Percentiles rank a stretch among this genome's conserved stretches.
Conservation (phyloP, 768 basidiomycete genomes). For the Termitomyces sp. region DNA sequence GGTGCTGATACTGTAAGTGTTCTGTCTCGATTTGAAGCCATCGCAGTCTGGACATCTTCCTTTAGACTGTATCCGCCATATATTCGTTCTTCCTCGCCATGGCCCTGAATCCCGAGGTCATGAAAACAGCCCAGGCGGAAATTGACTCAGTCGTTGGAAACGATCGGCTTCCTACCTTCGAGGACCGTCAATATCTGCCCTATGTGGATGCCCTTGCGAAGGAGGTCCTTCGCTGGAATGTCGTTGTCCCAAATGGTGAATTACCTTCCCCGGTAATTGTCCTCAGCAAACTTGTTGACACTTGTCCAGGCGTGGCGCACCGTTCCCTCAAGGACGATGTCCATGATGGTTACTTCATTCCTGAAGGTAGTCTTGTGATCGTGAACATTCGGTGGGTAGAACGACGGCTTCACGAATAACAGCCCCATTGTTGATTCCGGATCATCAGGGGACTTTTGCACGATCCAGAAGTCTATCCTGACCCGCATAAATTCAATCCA, state of each 20-base stretch:
- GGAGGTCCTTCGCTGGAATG: slow-evolving; percentile 52
- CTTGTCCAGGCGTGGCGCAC: slow-evolving; percentile 45
- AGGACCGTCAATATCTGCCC: slow-evolving; percentile 52
- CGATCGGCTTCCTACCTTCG: slow-evolving; percentile 55
- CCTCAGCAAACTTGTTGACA: not conserved
- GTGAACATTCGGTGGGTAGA: slow-evolving; percentile 42
- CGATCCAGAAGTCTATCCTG: slow-evolving; percentile 46
- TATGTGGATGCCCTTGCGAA: slow-evolving; percentile 57
- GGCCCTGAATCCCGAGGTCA: slow-evolving; percentile 49
- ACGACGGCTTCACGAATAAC: not conserved
- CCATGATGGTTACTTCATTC: slow-evolving; percentile 57
- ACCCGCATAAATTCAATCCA: slow-evolving; percentile 54
- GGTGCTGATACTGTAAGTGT: slow-evolving; percentile 51
- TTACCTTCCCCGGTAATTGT: not conserved
- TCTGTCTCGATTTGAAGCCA: not conserved
- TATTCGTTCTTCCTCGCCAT: slow-evolving; percentile 61
- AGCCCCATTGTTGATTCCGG: not conserved
- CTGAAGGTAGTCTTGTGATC: slow-evolving; percentile 49
- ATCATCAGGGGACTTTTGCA: slow-evolving; percentile 42
- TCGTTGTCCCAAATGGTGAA: slow-evolving; percentile 37
- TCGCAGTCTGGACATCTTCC: slow-evolving; percentile 2
- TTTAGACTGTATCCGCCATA: slow-evolving; percentile 56
- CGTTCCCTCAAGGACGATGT: slow-evolving; percentile 55
- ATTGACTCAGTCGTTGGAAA: slow-evolving; percentile 54
- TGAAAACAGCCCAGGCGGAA: slow-evolving; percentile 57